Percentiles rank a stretch among this genome's conserved stretches.
Conservation (phyloP, 2,329 filamentous ascomycete species). For the Pezicula rhizophila region DNA sequence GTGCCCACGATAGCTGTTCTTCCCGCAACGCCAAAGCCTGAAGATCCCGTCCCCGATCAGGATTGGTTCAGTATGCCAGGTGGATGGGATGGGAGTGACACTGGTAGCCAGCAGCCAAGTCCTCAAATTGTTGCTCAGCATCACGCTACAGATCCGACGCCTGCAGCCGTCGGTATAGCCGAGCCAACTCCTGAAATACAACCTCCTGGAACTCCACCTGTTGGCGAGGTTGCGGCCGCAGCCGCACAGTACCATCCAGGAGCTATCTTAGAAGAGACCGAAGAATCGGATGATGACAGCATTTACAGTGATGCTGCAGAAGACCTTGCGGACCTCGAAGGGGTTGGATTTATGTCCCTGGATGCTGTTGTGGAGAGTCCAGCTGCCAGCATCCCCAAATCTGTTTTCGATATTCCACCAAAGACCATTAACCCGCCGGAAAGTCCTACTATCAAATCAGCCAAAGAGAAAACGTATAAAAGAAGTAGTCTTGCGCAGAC, state of each 20-base stretch:
- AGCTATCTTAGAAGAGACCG: constrained; percentile 22
- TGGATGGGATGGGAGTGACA: constrained; percentile 52
- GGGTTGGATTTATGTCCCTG: constrained; percentile 64
- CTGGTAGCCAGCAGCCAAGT: constrained; percentile 8
- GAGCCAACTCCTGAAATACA: constrained; percentile 10
- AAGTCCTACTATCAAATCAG: constrained; percentile 18
- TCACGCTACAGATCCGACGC: constrained; percentile 11
- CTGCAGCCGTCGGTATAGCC: constrained; percentile 15
- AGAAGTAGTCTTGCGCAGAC: constrained; percentile 14
- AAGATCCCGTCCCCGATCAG: constrained; percentile 27
- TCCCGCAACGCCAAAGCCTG: constrained; percentile 39
- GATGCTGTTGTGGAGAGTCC: constrained; percentile 66
- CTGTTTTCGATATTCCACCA: constrained; percentile 11
- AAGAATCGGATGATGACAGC: constrained; percentile 46
- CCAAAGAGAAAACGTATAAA: constrained; percentile 19
- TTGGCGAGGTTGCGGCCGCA: constrained; percentile 10
- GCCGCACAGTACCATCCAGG: constrained; percentile 30
- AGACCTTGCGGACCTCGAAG: constrained; percentile 59
- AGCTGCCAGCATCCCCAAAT: constrained; percentile 21
- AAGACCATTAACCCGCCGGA: constrained; percentile 18
- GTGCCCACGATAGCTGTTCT: constrained; percentile 40
- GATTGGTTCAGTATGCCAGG: constrained; percentile 41
- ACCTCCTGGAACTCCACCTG: constrained; percentile 5
- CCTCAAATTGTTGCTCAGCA: constrained; percentile 6
- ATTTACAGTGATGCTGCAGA: constrained; percentile 76